Conservation (phyloP, 352 stramenopile genomes). For the Globisporangium carolinianum region DNA sequence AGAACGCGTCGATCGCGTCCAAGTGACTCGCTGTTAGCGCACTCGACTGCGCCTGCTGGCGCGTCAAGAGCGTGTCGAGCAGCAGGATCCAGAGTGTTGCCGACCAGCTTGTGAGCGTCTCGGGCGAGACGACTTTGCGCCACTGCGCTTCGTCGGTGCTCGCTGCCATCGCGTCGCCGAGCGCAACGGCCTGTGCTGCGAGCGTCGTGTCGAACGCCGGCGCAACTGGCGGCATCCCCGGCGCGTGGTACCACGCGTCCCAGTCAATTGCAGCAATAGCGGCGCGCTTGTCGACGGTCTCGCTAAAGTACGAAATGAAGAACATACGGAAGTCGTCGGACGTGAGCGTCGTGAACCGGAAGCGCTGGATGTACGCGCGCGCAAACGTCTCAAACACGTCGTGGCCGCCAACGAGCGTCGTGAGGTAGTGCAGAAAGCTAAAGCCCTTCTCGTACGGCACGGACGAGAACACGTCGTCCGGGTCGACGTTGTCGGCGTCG, state of each 20-base stretch:
- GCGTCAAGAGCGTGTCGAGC: constrained; percentile 42
- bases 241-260: constrained; percentile 87
- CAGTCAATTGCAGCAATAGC: constrained; percentile 85
- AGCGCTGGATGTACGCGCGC: constrained; percentile 87
- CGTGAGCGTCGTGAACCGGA: constrained; percentile 86
- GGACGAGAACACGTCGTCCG: constrained; percentile 93
- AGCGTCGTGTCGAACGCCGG: constrained; percentile 87
- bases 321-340: constrained; percentile 68
- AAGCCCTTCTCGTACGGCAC: constrained; percentile 96
- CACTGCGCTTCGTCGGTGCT: constrained; percentile 23
- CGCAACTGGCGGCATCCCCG: constrained; percentile 84
- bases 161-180: constrained; percentile 34
- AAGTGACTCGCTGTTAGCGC: constrained; percentile 25
- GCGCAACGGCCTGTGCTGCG: constrained; percentile 27
- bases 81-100: constrained; percentile 48
- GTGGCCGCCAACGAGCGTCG: constrained; percentile 31
- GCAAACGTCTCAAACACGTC: constrained; percentile 80
- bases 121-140: constrained; percentile 5
- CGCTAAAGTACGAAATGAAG: constrained; percentile 75
- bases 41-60: background rate
- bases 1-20: constrained; percentile 56
- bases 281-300: constrained; percentile 18
- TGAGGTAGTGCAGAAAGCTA: constrained; percentile 79
- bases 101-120: constrained; percentile 24
- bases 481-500: constrained; percentile 85